A percentile compares a stretch with the other conserved stretches of the same genome.
Conservation (phyloP, 768 basidiomycete species). For the Antrodiella citrinella region DNA sequence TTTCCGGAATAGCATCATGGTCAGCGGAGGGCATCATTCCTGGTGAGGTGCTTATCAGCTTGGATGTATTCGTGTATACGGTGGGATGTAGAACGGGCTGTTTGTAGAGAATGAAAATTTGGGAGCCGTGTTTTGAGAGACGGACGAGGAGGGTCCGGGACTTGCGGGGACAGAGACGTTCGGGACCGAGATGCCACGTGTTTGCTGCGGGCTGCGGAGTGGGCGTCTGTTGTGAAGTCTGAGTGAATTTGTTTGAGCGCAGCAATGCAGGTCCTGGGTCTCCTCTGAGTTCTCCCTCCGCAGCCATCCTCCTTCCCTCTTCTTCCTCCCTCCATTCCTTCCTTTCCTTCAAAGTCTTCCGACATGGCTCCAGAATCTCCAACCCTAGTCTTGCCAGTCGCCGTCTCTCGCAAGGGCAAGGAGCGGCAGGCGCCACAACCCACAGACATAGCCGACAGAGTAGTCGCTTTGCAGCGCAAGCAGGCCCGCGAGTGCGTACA, state of each 20-base stretch:
- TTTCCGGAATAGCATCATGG: background rate
- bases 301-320: constrained; percentile 6
- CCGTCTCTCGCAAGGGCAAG: constrained; percentile 23
- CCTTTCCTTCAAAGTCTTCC: constrained; percentile 80
- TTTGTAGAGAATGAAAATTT: too few species aligned
- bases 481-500: constrained; percentile 42
- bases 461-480: constrained; percentile 60
- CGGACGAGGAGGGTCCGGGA: background rate
- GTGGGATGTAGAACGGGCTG: too few species aligned
- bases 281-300: background rate
- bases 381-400: constrained; percentile 7
- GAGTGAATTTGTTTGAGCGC: background rate
- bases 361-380: constrained; percentile 12
- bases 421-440: constrained; percentile 27
- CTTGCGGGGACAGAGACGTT: background rate
- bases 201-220: constrained; percentile 11
- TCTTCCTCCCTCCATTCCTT: constrained; percentile 90
- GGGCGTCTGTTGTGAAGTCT: background rate
- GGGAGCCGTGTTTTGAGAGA: background rate
- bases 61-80: too few species aligned
- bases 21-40: background rate
- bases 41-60: background rate
- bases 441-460: constrained; percentile 50
- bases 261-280: constrained; percentile 8
- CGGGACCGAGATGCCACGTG: constrained; percentile 3